A percentile compares a stretch with the other conserved stretches of the same genome.
Evolutionary conservation across 2,329 filamentous ascomycete genomes (phyloP).

Genomic region (Exserohilum rostratum): DNA sequence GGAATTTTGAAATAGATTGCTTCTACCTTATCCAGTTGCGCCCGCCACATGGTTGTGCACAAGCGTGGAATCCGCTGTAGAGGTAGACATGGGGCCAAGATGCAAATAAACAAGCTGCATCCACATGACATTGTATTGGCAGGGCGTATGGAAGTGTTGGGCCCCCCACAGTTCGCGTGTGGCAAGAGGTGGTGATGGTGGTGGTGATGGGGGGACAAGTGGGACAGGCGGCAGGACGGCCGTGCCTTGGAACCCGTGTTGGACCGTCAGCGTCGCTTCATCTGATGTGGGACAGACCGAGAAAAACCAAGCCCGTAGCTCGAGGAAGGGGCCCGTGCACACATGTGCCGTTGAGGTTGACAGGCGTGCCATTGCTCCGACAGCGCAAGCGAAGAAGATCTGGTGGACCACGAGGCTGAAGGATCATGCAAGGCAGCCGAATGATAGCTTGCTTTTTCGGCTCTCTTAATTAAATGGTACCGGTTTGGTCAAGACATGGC

Average conservation of each 20-base stretch:
- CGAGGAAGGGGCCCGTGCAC: not conserved
- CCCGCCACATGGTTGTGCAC: not conserved
- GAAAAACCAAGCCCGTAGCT: conserved; percentile 10
- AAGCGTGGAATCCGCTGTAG: not conserved
- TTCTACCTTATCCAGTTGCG: not conserved
- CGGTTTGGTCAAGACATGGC: not conserved
- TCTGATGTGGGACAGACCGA: not conserved
- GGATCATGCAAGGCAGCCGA: conserved; percentile 11
- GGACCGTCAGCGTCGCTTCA: conserved; percentile 1
- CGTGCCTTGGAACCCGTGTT: not conserved
- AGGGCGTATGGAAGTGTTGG: not conserved
- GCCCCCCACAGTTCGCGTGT: not conserved
- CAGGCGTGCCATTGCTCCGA: conserved; percentile 9
- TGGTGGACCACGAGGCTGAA: not conserved
- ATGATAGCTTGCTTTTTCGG: not conserved
- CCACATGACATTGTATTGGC: not conserved
- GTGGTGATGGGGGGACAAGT: not conserved
- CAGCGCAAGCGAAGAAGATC: conserved; percentile 8
- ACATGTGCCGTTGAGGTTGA: not conserved
- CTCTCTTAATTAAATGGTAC: not conserved
- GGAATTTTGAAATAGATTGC: not conserved
- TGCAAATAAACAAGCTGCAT: not conserved
- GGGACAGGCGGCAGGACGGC: not conserved
- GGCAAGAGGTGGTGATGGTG: conserved; percentile 1
- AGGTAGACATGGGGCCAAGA: not conserved